Evolutionary conservation across 805 yeast species (phyloP).

Genomic region (Cephaloascus albidus): DNA sequence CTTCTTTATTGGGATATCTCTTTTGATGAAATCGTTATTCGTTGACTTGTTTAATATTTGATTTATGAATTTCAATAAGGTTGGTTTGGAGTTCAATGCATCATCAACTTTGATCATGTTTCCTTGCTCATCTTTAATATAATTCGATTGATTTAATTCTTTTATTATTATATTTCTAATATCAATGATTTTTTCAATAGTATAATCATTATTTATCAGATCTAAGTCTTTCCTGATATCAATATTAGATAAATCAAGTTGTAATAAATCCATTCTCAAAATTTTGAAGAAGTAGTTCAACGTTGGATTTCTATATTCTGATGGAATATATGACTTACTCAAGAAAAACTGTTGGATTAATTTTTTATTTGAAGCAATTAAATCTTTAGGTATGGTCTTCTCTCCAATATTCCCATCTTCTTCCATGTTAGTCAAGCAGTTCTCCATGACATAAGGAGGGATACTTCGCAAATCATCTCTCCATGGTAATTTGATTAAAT

Average conservation of each 20-base stretch:
- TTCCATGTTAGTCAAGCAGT: background rate
- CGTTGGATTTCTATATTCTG: slow-evolving; percentile 53
- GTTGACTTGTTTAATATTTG: background rate
- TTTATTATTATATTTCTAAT: slow-evolving; percentile 16
- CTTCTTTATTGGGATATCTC: slow-evolving; percentile 1
- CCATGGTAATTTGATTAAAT: slow-evolving; percentile 61
- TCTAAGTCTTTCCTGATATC: slow-evolving; percentile 1
- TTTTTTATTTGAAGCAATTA: slow-evolving; percentile 12
- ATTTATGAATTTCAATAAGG: background rate
- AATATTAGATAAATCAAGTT: slow-evolving; percentile 23
- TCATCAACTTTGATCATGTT: background rate
- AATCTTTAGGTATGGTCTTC: slow-evolving; percentile 4
- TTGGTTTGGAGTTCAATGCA: background rate
- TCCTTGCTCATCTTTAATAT: background rate
- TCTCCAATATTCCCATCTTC: background rate
- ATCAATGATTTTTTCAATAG: slow-evolving; percentile 15
- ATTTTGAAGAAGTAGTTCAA: slow-evolving; percentile 59
- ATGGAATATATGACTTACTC: slow-evolving; percentile 44
- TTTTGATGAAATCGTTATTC: background rate
- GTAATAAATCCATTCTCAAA: slow-evolving; percentile 57
- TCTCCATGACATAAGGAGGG: slow-evolving; percentile 29
- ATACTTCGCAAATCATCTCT: slow-evolving; percentile 62
- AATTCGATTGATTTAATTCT: background rate
- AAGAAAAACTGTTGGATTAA: slow-evolving; percentile 30
- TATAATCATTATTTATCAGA: slow-evolving; percentile 21